These are phyloP conservation scores for Starmerella stigmatis DNA, from an alignment of 805 yeast genomes.

Conservation along the genomic window DNA sequence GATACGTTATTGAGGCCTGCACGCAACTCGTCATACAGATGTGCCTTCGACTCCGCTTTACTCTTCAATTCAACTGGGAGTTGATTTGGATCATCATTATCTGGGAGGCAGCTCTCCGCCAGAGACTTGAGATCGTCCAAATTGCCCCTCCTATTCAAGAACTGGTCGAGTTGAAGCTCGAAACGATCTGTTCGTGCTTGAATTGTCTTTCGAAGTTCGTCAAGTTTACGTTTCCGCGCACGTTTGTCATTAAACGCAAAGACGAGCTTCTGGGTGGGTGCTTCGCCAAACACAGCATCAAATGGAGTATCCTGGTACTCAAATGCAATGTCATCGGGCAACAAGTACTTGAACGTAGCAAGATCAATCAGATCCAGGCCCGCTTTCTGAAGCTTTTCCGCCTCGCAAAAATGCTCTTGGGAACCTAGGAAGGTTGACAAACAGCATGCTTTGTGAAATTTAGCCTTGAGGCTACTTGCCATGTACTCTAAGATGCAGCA, in stretches of 20 bases:
- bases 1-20: constrained; percentile 1
- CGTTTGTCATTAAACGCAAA: constrained; percentile 67
- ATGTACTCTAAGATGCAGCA: no score
- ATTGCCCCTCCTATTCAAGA: constrained; percentile 4
- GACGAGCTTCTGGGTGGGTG: constrained; percentile 45
- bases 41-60: no score
- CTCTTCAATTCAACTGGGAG: no score
- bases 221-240: constrained; percentile 32
- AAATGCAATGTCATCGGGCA: constrained; percentile 60
- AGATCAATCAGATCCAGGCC: constrained; percentile 40
- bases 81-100: background rate
- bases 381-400: constrained; percentile 28
- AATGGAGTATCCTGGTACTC: constrained; percentile 65
- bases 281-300: constrained; percentile 29
- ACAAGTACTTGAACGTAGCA: constrained; percentile 48
- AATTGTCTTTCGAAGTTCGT: constrained; percentile 12
- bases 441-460: constrained; percentile 16
- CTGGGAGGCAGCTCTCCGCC: constrained; percentile 10
- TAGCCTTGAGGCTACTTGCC: background rate
- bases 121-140: constrained; percentile 6
- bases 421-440: constrained; percentile 19
- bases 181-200: constrained; percentile 17
- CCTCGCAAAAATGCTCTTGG: constrained; percentile 17
- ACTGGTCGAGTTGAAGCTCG: constrained; percentile 12
- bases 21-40: background rate